Evolutionary conservation across 805 yeast genomes (phyloP).

Genomic region (Clavispora santaluciae): DNA sequence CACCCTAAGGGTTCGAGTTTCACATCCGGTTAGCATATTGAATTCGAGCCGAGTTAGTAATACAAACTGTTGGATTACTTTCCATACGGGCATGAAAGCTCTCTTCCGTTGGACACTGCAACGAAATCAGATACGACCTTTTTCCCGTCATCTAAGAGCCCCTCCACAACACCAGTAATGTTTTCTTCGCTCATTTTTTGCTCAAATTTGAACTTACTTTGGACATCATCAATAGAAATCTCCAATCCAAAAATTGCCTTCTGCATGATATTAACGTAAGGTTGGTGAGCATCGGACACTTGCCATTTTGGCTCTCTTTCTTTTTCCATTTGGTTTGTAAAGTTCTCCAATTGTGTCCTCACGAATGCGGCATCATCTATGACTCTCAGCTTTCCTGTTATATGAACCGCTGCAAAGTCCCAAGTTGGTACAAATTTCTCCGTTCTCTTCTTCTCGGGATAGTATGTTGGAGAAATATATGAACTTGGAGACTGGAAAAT

Average conservation of each 20-base stretch:
- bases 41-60: no score
- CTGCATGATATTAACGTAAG: slow-evolving; percentile 37
- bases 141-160: slow-evolving; percentile 36
- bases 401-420: slow-evolving; percentile 58
- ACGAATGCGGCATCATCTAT: slow-evolving; percentile 45
- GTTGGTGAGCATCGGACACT: slow-evolving; percentile 53
- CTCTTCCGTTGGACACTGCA: slow-evolving; percentile 9
- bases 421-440: slow-evolving; percentile 68
- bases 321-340: slow-evolving; percentile 46
- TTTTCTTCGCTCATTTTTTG: slow-evolving; percentile 45
- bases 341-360: slow-evolving; percentile 35
- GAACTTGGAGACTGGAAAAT: slow-evolving; percentile 49
- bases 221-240: slow-evolving; percentile 42
- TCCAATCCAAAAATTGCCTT: slow-evolving; percentile 54
- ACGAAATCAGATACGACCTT: slow-evolving; percentile 24
- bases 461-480: slow-evolving; percentile 58
- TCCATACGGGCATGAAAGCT: neutral
- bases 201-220: slow-evolving; percentile 56
- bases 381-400: slow-evolving; percentile 46
- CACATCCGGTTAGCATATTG: neutral
- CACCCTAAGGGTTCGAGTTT: neutral
- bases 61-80: no score
- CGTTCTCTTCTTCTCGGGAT: slow-evolving; percentile 49
- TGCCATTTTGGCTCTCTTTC: slow-evolving; percentile 45
- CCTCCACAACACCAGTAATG: slow-evolving; percentile 48